Base-by-base conservation (phyloP, 495 filamentous ascomycete genomes). In the Aspergillus cristatus region DNA sequence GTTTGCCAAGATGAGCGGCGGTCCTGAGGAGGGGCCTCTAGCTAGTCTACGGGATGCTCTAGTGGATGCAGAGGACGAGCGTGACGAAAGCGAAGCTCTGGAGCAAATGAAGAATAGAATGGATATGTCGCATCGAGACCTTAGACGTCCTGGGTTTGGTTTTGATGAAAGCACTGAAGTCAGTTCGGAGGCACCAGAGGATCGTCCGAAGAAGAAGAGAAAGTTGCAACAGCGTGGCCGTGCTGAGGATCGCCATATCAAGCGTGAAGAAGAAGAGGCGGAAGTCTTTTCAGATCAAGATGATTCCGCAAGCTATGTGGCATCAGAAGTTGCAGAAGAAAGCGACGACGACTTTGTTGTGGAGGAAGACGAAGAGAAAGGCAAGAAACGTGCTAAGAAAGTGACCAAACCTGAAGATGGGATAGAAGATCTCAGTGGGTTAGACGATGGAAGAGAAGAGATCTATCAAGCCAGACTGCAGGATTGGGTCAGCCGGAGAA, bases 361-460 rank as follows among this genome's bases (percentile, higher is more conserved):
- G 6, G 56, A 60, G 14, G 41, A 35, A 13, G 38, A 40, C 36
- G 48, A 22, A 65, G 43, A 41, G 45, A 46, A 58, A 66, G 54
- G 41, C 53, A 57, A 18, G 68, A 69, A 45, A 61, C 20, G 4
- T 24, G 8, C 20, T 24, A 24, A 8, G 20, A 64, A 47, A 38
- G 38, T 17, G 6, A 51, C 11, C 60, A 70, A 48, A 48, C 36
- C 34, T 5, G 62, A 63, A 14, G 70, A 67, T 13, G 70, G 72
- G 17, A 58, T 72, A 24, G 71, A 86, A 41, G 84, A 89, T 56
- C 53, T 94, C 24, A 75, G 75, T 34, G 76, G 78, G 7, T 69
- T 95, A 32, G 91, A 98, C 54, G 91, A 98, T 57, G 91, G 91
- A 0, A 86, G 94, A 38, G 91, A 97, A 58, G 66, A 67, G 4